A percentile compares a stretch with the other conserved stretches of the same genome.
phyloP scores from a whole-genome alignment of 352 stramenopile genomes.

The Aphanomyces astaci region DNA sequence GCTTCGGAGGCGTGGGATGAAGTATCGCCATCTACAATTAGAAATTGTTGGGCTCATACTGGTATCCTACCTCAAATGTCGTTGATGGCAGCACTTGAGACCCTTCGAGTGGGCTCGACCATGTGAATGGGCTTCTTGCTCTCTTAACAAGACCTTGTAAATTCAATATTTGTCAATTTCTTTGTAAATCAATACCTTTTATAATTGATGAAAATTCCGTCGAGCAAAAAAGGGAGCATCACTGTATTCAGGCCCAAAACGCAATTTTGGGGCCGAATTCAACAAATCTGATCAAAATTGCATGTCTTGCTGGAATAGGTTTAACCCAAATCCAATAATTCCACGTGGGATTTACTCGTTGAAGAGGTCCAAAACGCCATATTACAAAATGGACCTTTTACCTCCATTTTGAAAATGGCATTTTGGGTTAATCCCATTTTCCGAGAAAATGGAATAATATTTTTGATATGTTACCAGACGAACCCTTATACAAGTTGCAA shows the following conservation, averaged over 20 bases:
- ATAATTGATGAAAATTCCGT: neutral
- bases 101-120: neutral
- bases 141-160: neutral
- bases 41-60: neutral
- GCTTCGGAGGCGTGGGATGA: neutral
- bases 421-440: no score
- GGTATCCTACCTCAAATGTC: constrained; percentile 1
- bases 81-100: neutral
- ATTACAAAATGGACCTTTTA: no score
- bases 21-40: neutral
- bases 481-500: no score
- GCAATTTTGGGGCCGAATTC: no score
- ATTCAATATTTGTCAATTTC: neutral
- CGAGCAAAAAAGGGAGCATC: neutral
- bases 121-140: neutral
- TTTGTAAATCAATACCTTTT: neutral
- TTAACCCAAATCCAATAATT: no score
- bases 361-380: no score
- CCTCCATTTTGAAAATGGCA: no score
- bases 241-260: neutral
- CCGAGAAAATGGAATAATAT: no score
- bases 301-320: no score
- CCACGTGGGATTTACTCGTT: no score
- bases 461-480: no score
- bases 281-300: no score